A percentile compares a stretch with the other conserved stretches of the same genome.
Evolutionary conservation across 2,329 filamentous ascomycete genomes (phyloP).

Genomic region (Clonostachys solani): DNA sequence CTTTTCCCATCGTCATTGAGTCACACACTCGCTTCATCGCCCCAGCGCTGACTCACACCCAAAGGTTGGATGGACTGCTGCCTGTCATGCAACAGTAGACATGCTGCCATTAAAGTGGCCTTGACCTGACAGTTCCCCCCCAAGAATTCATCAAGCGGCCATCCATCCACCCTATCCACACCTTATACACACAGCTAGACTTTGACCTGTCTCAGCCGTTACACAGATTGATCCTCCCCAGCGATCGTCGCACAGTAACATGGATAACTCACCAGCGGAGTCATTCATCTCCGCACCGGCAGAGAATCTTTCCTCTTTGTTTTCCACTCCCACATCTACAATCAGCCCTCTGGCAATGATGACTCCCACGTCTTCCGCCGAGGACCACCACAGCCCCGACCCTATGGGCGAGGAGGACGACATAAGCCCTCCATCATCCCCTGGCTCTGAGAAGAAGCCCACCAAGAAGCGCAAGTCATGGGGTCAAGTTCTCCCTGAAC

Average conservation of each 20-base stretch:
- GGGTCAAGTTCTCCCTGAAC: conserved; percentile 94
- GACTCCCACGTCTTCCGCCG: conserved; percentile 31
- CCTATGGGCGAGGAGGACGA: conserved; percentile 4
- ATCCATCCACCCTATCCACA: neutral
- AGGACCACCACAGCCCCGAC: conserved; percentile 8
- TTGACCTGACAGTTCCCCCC: neutral
- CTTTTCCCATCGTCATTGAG: too few species aligned
- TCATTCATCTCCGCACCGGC: conserved; percentile 47
- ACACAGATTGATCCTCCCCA: neutral
- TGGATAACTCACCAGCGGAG: conserved; percentile 50
- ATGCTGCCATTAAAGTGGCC: neutral
- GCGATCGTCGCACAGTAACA: conserved; percentile 27
- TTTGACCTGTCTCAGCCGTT: neutral
- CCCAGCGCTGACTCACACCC: too few species aligned
- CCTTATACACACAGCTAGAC: neutral
- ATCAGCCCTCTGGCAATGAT: conserved; percentile 44
- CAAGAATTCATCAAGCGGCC: neutral
- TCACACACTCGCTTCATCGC: too few species aligned
- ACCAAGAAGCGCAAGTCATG: conserved; percentile 97
- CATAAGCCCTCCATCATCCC: conserved; percentile 7
- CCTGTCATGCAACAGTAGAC: too few species aligned
- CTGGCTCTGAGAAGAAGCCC: conserved; percentile 59
- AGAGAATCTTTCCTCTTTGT: conserved; percentile 44
- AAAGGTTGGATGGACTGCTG: too few species aligned
- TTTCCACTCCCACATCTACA: conserved; percentile 27